Base-by-base conservation (phyloP, 2,329 filamentous ascomycete genomes). In the Beauveria scarabaeidicola region DNA sequence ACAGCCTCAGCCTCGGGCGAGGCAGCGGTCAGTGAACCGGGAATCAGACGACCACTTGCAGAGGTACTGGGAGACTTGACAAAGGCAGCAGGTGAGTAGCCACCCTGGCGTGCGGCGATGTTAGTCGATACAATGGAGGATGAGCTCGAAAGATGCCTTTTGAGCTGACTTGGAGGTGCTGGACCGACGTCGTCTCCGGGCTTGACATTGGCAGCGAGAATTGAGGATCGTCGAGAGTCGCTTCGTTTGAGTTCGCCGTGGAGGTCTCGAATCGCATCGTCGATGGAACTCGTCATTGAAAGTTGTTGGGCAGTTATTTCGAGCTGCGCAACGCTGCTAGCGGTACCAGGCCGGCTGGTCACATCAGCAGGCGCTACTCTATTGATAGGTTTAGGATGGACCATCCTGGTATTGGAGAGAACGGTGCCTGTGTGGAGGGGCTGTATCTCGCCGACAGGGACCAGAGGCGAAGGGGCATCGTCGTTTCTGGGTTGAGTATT, bases 291-390 rank as follows among this genome's bases (percentile, higher is more conserved):
- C 60, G 85, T 86, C 75, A 83, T 82, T 65, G 87, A 89, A 71
- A 92, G 78, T 64, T 85, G 81, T 72, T 91, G 88, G 52, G 89
- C 89, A 11, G 85, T 87, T 64, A 87, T 85, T 72, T 93, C 89
- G 63, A 92, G 82, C 53, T 86, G 83, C 64, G 86, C 84, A 63
- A 92, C 85, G 74, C 88, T 91, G 69, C 80, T 80, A 69, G 83
- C 85, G 36, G 83, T 83, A 27, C 81, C 83, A 61, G 85, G 82
- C 59, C 85, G 78, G 54, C 79, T 78, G 68, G 82, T 82, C 52
- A 83, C 74, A 68, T 88, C 85, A 59, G 75, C 79, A 2, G 75
- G 73, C 11, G 78, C 27, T 21, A 56, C 78, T 43, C 78, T 75
- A 54, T 81, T 69, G 61, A 82, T 76, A 61, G 79, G 76, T 52